phyloP scores from a whole-genome alignment of 306 rosid genomes.

The Pterocarpus macrocarpus region DNA sequence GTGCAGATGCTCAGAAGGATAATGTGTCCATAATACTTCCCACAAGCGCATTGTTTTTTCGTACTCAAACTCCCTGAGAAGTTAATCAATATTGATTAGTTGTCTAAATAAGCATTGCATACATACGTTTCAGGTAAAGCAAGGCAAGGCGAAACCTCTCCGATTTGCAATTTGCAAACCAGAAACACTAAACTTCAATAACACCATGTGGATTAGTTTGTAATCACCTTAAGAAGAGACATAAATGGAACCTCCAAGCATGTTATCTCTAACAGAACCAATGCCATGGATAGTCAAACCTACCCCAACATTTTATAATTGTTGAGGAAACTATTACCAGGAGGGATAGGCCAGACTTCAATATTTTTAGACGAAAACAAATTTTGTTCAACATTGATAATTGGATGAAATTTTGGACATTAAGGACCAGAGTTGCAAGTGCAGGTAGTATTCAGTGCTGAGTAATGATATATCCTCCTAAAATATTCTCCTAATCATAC shows the following conservation, averaged over 20 bases:
- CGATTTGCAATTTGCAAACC: conserved; percentile 16
- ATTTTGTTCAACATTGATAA: background rate
- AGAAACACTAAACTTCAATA: conserved; percentile 29
- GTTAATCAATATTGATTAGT: conserved; percentile 33
- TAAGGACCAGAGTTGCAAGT: background rate
- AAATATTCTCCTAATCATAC: too few relatives aligned
- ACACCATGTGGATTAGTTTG: conserved; percentile 1
- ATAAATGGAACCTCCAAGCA: background rate
- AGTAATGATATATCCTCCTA: too few relatives aligned
- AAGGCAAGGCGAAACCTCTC: conserved; percentile 26
- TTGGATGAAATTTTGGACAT: background rate
- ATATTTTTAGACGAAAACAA: background rate
- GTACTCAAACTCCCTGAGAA: conserved; percentile 84
- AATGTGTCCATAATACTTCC: conserved; percentile 96
- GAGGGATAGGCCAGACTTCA: background rate
- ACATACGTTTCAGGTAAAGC: conserved; percentile 14
- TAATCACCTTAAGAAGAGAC: conserved; percentile 14
- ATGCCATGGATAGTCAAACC: background rate
- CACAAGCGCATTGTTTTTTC: conserved; percentile 84
- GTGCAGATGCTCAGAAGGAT: conserved; percentile 93
- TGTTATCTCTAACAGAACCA: background rate
- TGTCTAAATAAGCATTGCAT: conserved; percentile 1
- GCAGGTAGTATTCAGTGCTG: background rate
- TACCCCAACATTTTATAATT: background rate
- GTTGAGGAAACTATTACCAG: conserved; percentile 5